Evolutionary conservation across 441 rosid genomes (phyloP).

Genomic region (Pelargonium cotyledonis): DNA sequence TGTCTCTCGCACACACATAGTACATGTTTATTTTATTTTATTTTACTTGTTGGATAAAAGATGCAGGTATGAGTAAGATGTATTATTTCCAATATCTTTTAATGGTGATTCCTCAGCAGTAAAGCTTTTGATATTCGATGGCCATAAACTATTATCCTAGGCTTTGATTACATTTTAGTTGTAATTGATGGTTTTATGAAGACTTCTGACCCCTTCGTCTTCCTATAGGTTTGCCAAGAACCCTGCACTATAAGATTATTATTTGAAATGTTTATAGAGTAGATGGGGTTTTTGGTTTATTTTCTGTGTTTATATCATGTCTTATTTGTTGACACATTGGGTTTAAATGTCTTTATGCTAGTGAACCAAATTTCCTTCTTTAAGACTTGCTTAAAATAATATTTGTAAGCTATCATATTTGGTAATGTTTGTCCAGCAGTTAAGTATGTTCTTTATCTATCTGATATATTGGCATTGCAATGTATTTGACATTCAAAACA

Average conservation of each 20-base stretch:
- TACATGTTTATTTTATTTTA: background rate
- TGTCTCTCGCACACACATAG: background rate
- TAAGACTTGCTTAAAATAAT: background rate
- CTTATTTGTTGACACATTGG: background rate
- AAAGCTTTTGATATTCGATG: background rate
- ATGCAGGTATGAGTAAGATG: background rate
- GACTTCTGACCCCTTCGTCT: background rate
- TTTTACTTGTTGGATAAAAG: background rate
- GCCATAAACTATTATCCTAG: background rate
- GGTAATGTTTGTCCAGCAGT: no score
- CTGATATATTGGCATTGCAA: no score
- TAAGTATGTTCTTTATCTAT: no score
- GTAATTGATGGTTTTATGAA: background rate
- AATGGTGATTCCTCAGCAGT: background rate
- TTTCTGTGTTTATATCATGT: constrained; percentile 1
- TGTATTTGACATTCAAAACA: constrained; percentile 6
- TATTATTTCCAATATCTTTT: background rate
- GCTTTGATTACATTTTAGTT: background rate
- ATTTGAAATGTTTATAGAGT: background rate
- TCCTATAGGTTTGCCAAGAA: background rate
- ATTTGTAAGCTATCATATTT: no score
- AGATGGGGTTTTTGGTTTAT: background rate
- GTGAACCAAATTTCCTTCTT: background rate
- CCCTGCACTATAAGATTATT: background rate
- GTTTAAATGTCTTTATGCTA: constrained; percentile 1